Evolutionary conservation across 75 land plant species (phyloP).

Genomic region (Pseudotsuga menziesii): DNA sequence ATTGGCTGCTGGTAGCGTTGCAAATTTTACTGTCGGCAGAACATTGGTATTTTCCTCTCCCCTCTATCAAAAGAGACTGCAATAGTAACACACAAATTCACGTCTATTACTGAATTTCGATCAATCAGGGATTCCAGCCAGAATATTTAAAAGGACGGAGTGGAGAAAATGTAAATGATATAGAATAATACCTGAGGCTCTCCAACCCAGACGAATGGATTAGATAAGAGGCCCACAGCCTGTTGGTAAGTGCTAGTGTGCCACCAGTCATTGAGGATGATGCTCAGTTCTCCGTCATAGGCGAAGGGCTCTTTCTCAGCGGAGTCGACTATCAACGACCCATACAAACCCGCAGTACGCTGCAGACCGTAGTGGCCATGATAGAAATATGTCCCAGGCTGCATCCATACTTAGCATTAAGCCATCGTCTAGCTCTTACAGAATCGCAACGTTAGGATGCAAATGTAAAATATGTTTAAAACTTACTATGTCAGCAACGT

Average conservation of each 20-base stretch:
- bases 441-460: neutral
- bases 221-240: conserved; percentile 31
- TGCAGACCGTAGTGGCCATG: too few relatives aligned
- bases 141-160: neutral
- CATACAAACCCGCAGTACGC: conserved; percentile 62
- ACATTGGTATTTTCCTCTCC: conserved; percentile 41
- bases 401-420: conserved; percentile 31
- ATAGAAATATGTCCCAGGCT: conserved; percentile 43
- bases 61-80: conserved; percentile 49
- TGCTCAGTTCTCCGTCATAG: conserved; percentile 60
- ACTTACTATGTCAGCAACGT: conserved; percentile 75
- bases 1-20: conserved; percentile 29
- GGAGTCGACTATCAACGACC: conserved; percentile 47
- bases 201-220: conserved; percentile 42
- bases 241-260: conserved; percentile 40
- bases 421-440: conserved; percentile 12
- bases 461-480: neutral
- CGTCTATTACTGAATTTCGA: neutral
- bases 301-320: conserved; percentile 44
- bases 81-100: conserved; percentile 19
- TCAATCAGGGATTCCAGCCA: neutral
- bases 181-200: conserved; percentile 81
- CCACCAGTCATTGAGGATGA: conserved; percentile 86
- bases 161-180: too few relatives aligned
- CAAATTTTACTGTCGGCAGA: conserved; percentile 35